Base-by-base conservation (phyloP, 257 asterid species). In the Mentha longifolia region DNA sequence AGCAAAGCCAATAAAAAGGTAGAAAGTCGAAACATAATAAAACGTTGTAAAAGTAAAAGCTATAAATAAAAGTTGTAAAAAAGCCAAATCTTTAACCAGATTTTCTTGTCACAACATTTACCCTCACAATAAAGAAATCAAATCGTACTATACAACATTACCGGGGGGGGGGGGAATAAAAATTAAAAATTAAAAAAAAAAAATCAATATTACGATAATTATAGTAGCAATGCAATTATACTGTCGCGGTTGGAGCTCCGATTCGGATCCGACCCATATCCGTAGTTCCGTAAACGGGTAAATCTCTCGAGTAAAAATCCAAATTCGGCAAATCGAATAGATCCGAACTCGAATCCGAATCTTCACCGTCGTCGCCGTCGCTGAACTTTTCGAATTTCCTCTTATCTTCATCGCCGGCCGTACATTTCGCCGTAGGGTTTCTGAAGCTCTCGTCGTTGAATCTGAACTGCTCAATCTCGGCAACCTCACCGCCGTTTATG, bases 331-430 rank as follows among this genome's bases (percentile, higher is more conserved):
- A 76, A 67, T 93, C 98, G 49, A 93, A 93, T 33, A 93, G 73
- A 77, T 93, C 98, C 61, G 97, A 90, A 68, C 98, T 93, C 14
- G 98, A 87, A 82, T 93, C 97, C 68, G 88, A 84, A 17, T 90
- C 97, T 1, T 59, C 92, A 2, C 83, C 96, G 50, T 80, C 96
- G 39, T 85, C 88, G 43, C 5, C 78, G 54, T 50, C 72, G 50
- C 76, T 68, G 67, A 78, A 76, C 43, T 83, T 83, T 74, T 57
- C 77, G 78, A 84, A 79, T 7, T 62, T 78, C 37, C 66, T 72
- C 15, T 74, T 68, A 17, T 47, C 76, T 41, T 61, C 84, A 1
- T 64, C 73, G 10, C 66, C 72, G 12, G 30, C 85, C 20, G 45
- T 75, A 82, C 88, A 76, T 3, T 64, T 67, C 0, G 70, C 25